Evolutionary conservation across 495 filamentous ascomycete genomes (phyloP), one percentile per base, ranked within the genome.

Genomic region (Penicillium malachiteum): DNA sequence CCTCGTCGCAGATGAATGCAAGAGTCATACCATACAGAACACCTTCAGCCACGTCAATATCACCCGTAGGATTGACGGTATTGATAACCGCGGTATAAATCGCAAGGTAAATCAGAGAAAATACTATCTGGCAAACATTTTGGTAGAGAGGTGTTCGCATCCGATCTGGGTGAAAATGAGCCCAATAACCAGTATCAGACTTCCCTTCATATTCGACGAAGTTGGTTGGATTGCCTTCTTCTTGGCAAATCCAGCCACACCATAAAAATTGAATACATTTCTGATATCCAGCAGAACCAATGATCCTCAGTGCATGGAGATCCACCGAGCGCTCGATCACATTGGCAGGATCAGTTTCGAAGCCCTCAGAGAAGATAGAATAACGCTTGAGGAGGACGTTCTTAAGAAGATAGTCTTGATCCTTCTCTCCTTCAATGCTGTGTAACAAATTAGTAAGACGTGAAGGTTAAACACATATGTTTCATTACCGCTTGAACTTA

Each of bases 241-340:
- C 89, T 65, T 97, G 94, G 10, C 93, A 83, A n/a, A 96, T 80
- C 94, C 94, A 98, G 39, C 94, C 94, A 53, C 81, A 83, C 94
- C 94, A 98, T 46, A 98, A 86, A 62, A 90, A 92, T 43, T 78
- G 82, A 63, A 97, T 90, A 65, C 93, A 97, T 70, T 87, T 94
- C 63, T 98, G 94, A 64, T 96, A 98, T n/a, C 93, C 92, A 1
- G 89, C 89, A 12, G 87, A 90, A 13, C 89, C 88, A 55, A 97
- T 97, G 30, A 97, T 81, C 26, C 83, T 78, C 16, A 97, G 74
- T 7, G 93, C 91, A 67, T 97, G 93, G 14, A 97, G 78, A 67
- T 98, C 94, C 38, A 97, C 91, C 0, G 95, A 88, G 46, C 89
- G 85, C 71, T 98, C 94, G 57, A 98, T 78, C 17, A 89, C 94